These are phyloP conservation scores for Eucalyptus curtisii DNA, from an alignment of 345 rosid species.

Conservation along the genomic window DNA sequence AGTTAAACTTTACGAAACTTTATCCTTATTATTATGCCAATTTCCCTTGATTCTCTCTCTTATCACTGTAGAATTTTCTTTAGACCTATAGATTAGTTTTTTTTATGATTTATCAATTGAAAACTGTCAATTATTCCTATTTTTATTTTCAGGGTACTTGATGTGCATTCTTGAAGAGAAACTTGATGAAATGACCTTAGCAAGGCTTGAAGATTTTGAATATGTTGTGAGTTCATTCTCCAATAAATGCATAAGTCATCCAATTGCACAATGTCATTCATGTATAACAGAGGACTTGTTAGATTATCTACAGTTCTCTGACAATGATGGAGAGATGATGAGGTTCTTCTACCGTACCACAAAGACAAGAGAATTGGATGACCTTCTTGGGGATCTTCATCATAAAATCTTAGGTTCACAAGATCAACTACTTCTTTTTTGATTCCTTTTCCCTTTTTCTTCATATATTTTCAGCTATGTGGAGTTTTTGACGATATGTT, in stretches of 20 bases:
- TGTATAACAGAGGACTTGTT: neutral
- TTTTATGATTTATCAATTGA: neutral
- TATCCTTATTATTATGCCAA: neutral
- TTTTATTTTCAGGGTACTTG: conserved; percentile 50
- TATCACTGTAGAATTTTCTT: neutral
- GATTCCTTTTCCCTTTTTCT: neutral
- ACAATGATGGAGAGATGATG: conserved; percentile 56
- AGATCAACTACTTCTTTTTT: neutral
- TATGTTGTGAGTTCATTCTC: conserved; percentile 42
- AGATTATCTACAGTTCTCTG: conserved; percentile 44
- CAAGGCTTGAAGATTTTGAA: conserved; percentile 48
- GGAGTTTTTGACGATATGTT: neutral
- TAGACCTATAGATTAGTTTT: neutral
- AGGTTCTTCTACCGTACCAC: conserved; percentile 79
- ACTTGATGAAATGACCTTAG: conserved; percentile 42
- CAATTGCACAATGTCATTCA: neutral
- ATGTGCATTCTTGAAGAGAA: conserved; percentile 77
- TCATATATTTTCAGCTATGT: neutral
- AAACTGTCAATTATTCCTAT: neutral
- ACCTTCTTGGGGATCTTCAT: conserved; percentile 87
- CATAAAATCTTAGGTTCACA: conserved; percentile 75
- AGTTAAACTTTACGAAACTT: neutral
- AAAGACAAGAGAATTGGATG: conserved; percentile 81
- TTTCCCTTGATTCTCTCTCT: neutral
- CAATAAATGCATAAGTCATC: neutral